Evolutionary conservation across 179 eudicot species (phyloP), one percentile per base, ranked within the genome.

Genomic region (Camellia oleifera): DNA sequence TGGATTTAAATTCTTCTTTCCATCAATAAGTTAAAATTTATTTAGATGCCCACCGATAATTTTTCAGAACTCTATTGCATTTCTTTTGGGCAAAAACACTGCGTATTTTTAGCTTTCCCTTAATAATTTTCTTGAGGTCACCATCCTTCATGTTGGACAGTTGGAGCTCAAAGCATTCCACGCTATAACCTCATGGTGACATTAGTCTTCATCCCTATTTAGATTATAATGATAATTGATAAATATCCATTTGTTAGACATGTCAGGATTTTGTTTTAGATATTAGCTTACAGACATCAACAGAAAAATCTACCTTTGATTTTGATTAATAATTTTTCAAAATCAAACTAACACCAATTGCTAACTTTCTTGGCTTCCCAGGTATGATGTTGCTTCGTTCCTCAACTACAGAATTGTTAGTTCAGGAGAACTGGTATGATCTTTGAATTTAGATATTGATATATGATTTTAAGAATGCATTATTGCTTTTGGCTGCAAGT

Each of bases 341-440:
- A 32, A 69, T 74, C 46, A 32, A 53, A 46, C 74, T 72, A 20
- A 73, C 54, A 9, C 63, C 61, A 17, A 17, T 12, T 57, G 58
- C 74, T 72, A 61, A 76, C 75, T 76, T n/a, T 76, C 44, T 48
- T 82, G 78, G 5, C 72, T 66, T 86, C 80, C 69, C 84, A 95
- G 98, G 98, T 95, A 86, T 78, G 98, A 95, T 68, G 98, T 95
- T 65, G 93, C 84, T 81, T 32, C 88, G 46, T 91, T 95, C 84
- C 90, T 95, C 61, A 92, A 71, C 86, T 86, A 85, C 89, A 87
- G 92, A 80, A 74, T 92, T 75, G 80, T 89, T 58, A 23, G 68
- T 70, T 46, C 90, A 1, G 93, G 97, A 4, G 98, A 95, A 79
- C 92, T 89, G 75, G 98, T 93, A 90, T 88, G 97, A 67, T 72